Percentiles rank a stretch among this genome's conserved stretches.
Evolutionary conservation across 2,329 filamentous ascomycete species (phyloP).

Genomic region (Ophiostoma himal-ulmi): DNA sequence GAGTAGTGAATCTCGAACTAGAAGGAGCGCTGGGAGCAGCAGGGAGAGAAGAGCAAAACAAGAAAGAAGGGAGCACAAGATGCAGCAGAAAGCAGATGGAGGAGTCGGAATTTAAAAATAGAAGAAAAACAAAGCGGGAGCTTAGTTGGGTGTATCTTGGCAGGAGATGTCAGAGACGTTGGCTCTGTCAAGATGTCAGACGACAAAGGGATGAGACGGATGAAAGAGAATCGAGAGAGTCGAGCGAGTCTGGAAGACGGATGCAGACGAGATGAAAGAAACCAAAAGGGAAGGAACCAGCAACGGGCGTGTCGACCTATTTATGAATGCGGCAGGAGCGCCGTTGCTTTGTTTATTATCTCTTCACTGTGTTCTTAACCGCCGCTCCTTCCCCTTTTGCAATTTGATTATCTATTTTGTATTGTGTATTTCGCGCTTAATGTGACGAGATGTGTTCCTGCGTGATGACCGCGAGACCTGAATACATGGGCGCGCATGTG

Average conservation of each 20-base stretch:
- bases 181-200: neutral
- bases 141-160: neutral
- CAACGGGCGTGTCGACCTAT: neutral
- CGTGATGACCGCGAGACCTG: neutral
- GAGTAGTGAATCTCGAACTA: neutral
- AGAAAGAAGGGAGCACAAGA: neutral
- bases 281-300: neutral
- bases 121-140: neutral
- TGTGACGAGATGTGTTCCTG: constrained; percentile 4
- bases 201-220: neutral
- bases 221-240: neutral
- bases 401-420: neutral
- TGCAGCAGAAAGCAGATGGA: neutral
- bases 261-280: neutral
- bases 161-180: neutral
- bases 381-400: neutral
- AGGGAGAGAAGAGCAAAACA: neutral
- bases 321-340: constrained; percentile 8
- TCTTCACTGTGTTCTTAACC: neutral
- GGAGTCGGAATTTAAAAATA: neutral
- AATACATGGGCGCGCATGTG: neutral
- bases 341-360: neutral
- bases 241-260: neutral
- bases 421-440: neutral
- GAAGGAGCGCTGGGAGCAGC: neutral